Percentiles rank a stretch among this genome's conserved stretches.
These are phyloP conservation scores for Solanum rostratum DNA, from an alignment of 257 asterid genomes.

Conservation along the genomic window DNA sequence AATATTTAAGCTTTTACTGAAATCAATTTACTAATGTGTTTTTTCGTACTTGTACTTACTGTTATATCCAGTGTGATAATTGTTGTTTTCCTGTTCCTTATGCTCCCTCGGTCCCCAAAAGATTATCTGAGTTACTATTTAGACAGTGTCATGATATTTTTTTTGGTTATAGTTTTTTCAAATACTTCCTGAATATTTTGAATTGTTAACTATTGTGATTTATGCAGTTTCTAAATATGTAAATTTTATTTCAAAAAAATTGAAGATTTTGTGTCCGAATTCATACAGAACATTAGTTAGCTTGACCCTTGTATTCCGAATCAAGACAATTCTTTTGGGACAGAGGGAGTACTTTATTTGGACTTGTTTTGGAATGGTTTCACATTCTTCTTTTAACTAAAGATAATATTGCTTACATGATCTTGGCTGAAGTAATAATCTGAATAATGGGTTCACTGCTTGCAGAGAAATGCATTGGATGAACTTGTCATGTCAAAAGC, in stretches of 20 bases:
- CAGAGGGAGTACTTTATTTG: background rate
- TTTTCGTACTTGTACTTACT: background rate
- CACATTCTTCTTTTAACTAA: background rate
- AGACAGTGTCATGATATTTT: background rate
- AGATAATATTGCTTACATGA: background rate
- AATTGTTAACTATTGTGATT: background rate
- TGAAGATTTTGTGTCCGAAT: background rate
- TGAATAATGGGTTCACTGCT: constrained; percentile 15
- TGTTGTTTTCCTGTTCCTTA: background rate
- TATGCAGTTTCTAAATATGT: background rate
- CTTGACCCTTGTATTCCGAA: background rate
- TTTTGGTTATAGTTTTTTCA: background rate
- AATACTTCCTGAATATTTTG: background rate
- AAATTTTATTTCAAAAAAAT: background rate
- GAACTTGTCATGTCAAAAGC: constrained; percentile 66
- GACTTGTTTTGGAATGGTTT: background rate
- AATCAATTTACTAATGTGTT: background rate
- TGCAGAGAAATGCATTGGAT: constrained; percentile 83
- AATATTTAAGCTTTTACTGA: background rate
- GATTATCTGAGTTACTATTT: background rate
- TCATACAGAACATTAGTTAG: background rate
- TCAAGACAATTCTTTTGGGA: background rate
- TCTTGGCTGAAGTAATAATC: background rate
- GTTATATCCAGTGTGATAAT: background rate
- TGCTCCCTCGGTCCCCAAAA: background rate